Evolutionary conservation across 2,329 filamentous ascomycete species (phyloP).

Genomic region (Colletotrichum orchidophilum): DNA sequence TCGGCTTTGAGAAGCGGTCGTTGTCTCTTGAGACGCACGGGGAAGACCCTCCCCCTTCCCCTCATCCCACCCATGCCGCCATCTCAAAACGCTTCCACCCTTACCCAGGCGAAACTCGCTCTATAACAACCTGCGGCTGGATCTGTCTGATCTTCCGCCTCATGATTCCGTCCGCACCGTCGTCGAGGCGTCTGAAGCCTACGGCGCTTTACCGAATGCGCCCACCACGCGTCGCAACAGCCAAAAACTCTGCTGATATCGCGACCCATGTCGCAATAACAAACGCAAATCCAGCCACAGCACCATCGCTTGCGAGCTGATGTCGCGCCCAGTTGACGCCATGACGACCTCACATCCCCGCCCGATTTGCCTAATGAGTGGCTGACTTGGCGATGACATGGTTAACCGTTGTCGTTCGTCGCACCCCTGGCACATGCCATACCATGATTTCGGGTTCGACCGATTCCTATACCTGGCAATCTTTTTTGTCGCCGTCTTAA

Average conservation of each 20-base stretch:
- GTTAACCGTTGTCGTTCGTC: neutral
- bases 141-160: conserved; percentile 34
- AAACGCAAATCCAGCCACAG: neutral
- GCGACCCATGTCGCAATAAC: neutral
- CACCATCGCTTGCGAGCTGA: neutral
- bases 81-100: conserved; percentile 5
- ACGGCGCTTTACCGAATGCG: neutral
- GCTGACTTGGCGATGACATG: neutral
- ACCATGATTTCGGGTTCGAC: conserved; percentile 6
- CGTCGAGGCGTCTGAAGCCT: neutral
- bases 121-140: conserved; percentile 26
- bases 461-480: conserved; percentile 17
- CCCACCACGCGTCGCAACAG: neutral
- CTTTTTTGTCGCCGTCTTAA: neutral
- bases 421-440: conserved; percentile 2
- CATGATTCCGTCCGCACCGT: conserved; percentile 8
- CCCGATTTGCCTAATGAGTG: neutral
- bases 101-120: conserved; percentile 25
- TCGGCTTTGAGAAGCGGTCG: neutral
- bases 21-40: conserved; percentile 4
- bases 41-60: neutral
- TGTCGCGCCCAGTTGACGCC: neutral
- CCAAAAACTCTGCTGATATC: conserved; percentile 1
- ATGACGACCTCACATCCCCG: neutral
- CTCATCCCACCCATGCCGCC: neutral